Evolutionary conservation across 2,329 filamentous ascomycete species (phyloP).

Genomic region (Capronia americana): DNA sequence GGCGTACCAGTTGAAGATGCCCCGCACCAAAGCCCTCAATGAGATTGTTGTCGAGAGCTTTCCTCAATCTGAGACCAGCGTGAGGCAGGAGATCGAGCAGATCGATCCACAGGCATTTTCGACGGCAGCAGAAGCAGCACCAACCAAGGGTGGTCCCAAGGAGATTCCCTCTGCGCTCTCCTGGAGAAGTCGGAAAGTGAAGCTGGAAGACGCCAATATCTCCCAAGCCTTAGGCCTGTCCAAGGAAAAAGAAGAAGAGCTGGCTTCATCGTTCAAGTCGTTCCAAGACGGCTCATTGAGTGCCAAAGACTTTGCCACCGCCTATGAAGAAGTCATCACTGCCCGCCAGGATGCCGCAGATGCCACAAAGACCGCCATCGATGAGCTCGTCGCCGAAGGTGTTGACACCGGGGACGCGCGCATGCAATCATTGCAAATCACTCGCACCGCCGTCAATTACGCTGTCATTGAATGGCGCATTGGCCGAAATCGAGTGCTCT

Average conservation of each 20-base stretch:
- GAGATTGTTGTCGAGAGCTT: constrained; percentile 82
- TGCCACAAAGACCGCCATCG: constrained; percentile 89
- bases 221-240: constrained; percentile 80
- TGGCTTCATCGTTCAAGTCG: constrained; percentile 45
- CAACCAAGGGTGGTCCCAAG: constrained; percentile 54
- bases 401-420: constrained; percentile 81
- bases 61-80: constrained; percentile 60
- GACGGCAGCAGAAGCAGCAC: constrained; percentile 57
- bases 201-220: constrained; percentile 91
- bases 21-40: constrained; percentile 80
- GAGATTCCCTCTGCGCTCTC: constrained; percentile 74
- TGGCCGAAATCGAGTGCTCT: constrained; percentile 86
- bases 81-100: constrained; percentile 72
- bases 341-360: constrained; percentile 93
- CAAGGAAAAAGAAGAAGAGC: constrained; percentile 58
- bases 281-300: constrained; percentile 43
- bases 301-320: constrained; percentile 75
- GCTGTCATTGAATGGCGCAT: constrained; percentile 94
- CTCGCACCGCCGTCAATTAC: constrained; percentile 91
- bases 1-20: constrained; percentile 87
- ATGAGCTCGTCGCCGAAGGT: constrained; percentile 83
- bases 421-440: constrained; percentile 92
- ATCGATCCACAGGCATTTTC: constrained; percentile 70
- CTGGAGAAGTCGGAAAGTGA: constrained; percentile 85
- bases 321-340: constrained; percentile 89